Conservation (phyloP, 139 green algal species). For the Micractinium conductrix region DNA sequence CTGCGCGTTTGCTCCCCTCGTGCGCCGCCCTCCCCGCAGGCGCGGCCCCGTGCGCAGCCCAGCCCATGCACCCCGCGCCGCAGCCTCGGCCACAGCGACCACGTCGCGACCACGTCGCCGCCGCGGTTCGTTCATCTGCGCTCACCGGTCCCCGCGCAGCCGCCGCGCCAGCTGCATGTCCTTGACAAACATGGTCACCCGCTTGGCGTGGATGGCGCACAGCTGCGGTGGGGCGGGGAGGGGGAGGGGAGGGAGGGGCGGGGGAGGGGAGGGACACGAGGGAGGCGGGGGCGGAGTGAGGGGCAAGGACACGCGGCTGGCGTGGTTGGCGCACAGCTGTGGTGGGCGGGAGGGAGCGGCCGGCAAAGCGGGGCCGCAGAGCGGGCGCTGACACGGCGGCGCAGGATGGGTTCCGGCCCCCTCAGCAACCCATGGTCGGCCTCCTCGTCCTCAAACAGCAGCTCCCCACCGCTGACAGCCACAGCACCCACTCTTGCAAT, state of each 20-base stretch:
- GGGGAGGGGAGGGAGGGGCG: too few relatives aligned
- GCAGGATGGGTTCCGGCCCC: background rate
- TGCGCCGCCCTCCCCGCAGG: too few relatives aligned
- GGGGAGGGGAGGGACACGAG: background rate
- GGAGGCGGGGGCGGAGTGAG: too few relatives aligned
- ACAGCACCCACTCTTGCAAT: background rate
- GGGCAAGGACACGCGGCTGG: too few relatives aligned
- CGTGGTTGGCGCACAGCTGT: too few relatives aligned
- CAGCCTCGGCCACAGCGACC: too few relatives aligned
- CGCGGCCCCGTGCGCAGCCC: too few relatives aligned
- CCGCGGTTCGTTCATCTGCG: background rate
- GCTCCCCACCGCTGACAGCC: background rate
- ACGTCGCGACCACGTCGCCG: too few relatives aligned
- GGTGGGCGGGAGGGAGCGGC: background rate
- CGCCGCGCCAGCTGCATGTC: slow-evolving; percentile 95
- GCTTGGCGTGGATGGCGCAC: slow-evolving; percentile 83
- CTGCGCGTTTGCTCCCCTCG: too few relatives aligned
- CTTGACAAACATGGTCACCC: slow-evolving; percentile 97
- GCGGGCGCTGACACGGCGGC: too few relatives aligned
- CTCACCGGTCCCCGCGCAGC: slow-evolving; percentile 81
- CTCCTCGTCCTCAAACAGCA: background rate
- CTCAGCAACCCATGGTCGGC: background rate
- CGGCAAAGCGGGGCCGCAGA: background rate
- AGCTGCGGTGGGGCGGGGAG: slow-evolving; percentile 31
- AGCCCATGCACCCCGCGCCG: background rate